Evolutionary conservation across 2,329 filamentous ascomycete species (phyloP), one percentile per base, ranked within the genome.

Genomic region (Bipolaris sorokiniana): DNA sequence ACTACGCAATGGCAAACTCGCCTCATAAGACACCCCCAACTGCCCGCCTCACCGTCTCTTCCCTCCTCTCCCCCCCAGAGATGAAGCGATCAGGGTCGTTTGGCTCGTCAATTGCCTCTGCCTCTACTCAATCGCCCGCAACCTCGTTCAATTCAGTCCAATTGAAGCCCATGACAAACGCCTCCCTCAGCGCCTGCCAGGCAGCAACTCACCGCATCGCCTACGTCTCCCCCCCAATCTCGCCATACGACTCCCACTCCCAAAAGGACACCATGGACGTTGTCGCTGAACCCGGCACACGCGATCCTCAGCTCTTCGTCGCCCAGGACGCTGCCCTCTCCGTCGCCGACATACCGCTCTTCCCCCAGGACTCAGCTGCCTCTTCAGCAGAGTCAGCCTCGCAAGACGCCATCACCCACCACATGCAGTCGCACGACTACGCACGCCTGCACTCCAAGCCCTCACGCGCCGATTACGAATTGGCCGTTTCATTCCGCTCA

Each of bases 41-140:
- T 68, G 65, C 70, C 62, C 71, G 70, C 55, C 68, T 75, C 16
- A 67, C 72, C 44, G 71, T 76, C 48, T 75, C 72, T 55, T 77
- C 76, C 15, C 73, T 78, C 45, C 75, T 78, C 58, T 78, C 76
- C 13, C 76, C 76, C 7, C 76, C 76, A 16, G 76, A 78, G 65
- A 72, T 75, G 69, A 76, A 76, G 65, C 72, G 71, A 33, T 70
- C 70, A 51, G 73, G 75, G 57, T 75, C 73, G n/a, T 77, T 77
- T 68, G 70, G 70, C 62, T 75, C 70, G 5, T 68, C 74, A 63
- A 68, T 62, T 56, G 60, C 58, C 18, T 62, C 63, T 23, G 51
- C 63, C 38, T 66, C 64, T 36, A 41, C 63, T 11, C 63, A 61
- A 44, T 68, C 68, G 15, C 61, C 66, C 31, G 68, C 67, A 47